These are phyloP conservation scores for Penicillium sp. DNA, from an alignment of 2,329 filamentous ascomycete species.

Conservation along the genomic window DNA sequence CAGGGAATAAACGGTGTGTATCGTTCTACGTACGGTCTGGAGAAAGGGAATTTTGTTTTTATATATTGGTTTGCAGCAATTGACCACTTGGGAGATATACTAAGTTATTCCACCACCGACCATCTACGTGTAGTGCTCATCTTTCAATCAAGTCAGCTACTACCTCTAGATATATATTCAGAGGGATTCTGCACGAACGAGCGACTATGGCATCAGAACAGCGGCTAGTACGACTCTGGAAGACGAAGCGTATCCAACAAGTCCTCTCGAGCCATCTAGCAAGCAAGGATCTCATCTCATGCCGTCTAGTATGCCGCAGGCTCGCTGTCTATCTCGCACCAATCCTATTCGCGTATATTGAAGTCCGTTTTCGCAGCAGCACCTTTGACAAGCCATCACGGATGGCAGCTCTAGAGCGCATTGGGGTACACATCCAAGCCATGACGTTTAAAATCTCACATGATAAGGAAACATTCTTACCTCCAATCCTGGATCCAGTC, in stretches of 20 bases:
- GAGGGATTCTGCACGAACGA: neutral
- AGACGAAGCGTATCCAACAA: slow-evolving; percentile 34
- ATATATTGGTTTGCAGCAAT: too few relatives aligned
- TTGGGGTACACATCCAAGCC: slow-evolving; percentile 75
- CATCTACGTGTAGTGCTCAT: neutral
- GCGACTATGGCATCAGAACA: slow-evolving; percentile 11
- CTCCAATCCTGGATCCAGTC: slow-evolving; percentile 74
- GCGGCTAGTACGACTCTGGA: slow-evolving; percentile 38
- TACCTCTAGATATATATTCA: neutral
- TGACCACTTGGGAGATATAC: neutral
- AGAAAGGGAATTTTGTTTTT: too few relatives aligned
- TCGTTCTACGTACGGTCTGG: neutral
- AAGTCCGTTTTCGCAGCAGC: slow-evolving; percentile 53
- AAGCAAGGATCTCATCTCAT: slow-evolving; percentile 32
- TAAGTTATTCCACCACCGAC: neutral
- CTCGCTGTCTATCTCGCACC: slow-evolving; percentile 34
- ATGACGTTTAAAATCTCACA: slow-evolving; percentile 76
- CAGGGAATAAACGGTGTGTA: neutral
- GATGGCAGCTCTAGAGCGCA: slow-evolving; percentile 67
- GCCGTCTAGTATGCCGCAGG: slow-evolving; percentile 38
- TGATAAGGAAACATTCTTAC: slow-evolving; percentile 73
- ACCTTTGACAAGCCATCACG: slow-evolving; percentile 73
- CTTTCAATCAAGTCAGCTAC: neutral
- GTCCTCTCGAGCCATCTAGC: slow-evolving; percentile 31
- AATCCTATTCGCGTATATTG: slow-evolving; percentile 44